Evolutionary conservation across 495 filamentous ascomycete species (phyloP).

Genomic region (Penicillium steckii): DNA sequence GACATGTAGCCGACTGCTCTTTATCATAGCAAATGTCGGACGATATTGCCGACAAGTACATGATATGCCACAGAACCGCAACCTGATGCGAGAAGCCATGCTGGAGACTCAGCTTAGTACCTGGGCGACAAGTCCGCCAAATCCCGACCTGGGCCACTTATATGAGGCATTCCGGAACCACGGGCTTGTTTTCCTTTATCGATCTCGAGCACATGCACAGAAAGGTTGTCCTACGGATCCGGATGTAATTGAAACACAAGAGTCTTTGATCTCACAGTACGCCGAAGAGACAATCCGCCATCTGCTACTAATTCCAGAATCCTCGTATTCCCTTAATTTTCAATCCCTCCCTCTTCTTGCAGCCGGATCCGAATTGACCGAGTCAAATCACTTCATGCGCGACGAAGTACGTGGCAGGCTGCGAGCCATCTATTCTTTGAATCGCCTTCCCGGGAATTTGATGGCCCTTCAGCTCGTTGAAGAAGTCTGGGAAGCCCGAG

Average conservation of each 20-base stretch:
- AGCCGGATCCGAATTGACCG: slow-evolving; percentile 12
- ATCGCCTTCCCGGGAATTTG: slow-evolving; percentile 12
- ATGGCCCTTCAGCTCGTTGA: slow-evolving; percentile 11
- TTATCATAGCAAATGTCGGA: slow-evolving; percentile 13
- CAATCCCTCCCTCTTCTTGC: slow-evolving; percentile 14
- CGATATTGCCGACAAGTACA: slow-evolving; percentile 13
- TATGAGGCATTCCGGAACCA: slow-evolving; percentile 16
- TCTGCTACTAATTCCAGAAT: slow-evolving; percentile 6
- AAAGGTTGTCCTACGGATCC: slow-evolving; percentile 1
- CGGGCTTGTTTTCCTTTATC: slow-evolving; percentile 14
- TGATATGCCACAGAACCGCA: slow-evolving; percentile 6
- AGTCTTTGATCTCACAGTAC: slow-evolving; percentile 12
- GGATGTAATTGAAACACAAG: slow-evolving; percentile 9
- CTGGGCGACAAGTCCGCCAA: slow-evolving; percentile 8
- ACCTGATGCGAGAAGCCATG: slow-evolving; percentile 8
- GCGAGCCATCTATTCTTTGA: slow-evolving; percentile 12
- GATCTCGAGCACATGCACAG: slow-evolving; percentile 6
- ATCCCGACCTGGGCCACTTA: slow-evolving; percentile 8
- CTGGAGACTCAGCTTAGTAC: slow-evolving; percentile 8
- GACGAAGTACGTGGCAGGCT: slow-evolving; percentile 9
- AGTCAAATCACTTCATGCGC: slow-evolving; percentile 4
- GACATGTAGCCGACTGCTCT: slow-evolving; percentile 6
- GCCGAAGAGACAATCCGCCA: slow-evolving; percentile 13
- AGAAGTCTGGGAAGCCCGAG: slow-evolving; percentile 13
- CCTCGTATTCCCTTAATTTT: slow-evolving; percentile 11